phyloP scores from a whole-genome alignment of 1,284 basidiomycete genomes.

The Trichosporon sp. region DNA sequence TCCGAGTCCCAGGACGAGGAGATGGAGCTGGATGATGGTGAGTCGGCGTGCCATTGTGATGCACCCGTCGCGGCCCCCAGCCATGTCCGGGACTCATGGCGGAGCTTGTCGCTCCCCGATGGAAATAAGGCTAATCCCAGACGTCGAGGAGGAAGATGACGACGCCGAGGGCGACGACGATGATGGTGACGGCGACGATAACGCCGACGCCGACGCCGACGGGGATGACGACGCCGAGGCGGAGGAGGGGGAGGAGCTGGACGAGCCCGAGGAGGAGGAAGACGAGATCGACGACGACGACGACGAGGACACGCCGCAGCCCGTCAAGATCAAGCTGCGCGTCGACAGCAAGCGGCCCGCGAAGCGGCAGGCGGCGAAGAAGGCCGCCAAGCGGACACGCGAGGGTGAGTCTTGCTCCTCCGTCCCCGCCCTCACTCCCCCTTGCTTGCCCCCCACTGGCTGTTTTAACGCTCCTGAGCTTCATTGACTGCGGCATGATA shows the following conservation, averaged over 20 bases:
- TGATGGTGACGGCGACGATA: conserved; percentile 9
- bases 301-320: background rate
- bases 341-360: conserved; percentile 12
- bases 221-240: conserved; percentile 7
- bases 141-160: conserved; percentile 11
- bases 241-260: background rate
- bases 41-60: background rate
- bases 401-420: conserved; percentile 16
- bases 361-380: conserved; percentile 23
- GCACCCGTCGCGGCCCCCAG: too few relatives aligned
- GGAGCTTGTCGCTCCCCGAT: too few relatives aligned
- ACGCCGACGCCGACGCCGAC: conserved; percentile 14
- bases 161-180: conserved; percentile 15
- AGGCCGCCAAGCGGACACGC: conserved; percentile 15
- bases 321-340: background rate
- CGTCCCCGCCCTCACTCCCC: too few relatives aligned
- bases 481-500: too few relatives aligned
- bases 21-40: conserved; percentile 17
- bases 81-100: too few relatives aligned
- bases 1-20: conserved; percentile 22
- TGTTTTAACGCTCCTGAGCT: too few relatives aligned
- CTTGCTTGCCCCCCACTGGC: too few relatives aligned
- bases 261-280: conserved; percentile 16
- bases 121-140: background rate
- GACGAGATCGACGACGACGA: conserved; percentile 15